Base-by-base conservation (phyloP, 2,329 filamentous ascomycete genomes). In the Chaetomiaceae sp. region DNA sequence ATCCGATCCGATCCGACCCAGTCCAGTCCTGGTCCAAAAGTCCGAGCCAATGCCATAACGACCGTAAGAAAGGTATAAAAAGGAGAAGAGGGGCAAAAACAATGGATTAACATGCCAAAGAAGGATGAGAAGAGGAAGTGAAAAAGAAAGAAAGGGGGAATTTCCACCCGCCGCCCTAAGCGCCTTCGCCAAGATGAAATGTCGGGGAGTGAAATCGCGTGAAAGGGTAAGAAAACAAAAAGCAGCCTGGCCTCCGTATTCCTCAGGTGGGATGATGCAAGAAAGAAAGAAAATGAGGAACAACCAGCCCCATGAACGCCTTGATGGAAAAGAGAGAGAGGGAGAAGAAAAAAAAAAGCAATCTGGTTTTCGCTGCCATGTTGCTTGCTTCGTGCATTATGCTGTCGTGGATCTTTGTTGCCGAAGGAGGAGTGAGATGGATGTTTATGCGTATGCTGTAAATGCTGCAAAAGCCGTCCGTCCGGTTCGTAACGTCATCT, bases 291-390 rank as follows among this genome's bases (percentile, higher is more conserved):
- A n/a, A n/a, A n/a, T n/a, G n/a, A n/a, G n/a, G n/a, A n/a, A n/a
- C n/a, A 19, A 44, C 35, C 42, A 35, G 48, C 43, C 43, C 43
- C 16, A 31, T 40, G 17, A 46, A 51, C 48, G 43, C 38, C 38
- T 14, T 16, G 6, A 4, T 30, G 25, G 25, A 27, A 10, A 25
- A 33, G 25, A 27, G 25, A 25, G 23, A 27, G 25, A n/a, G n/a
- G n/a, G n/a, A n/a, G n/a, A n/a, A n/a, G n/a, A n/a, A n/a, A n/a
- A n/a, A n/a, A 27, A 31, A 37, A 41, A 34, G 37, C 48, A 40
- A 39, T 35, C 14, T 20, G 9, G 30, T 13, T 17, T 47, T 38
- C 19, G 19, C 49, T 43, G 38, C 14, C 21, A 37, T 37, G 41
- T 35, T 25, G 27, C 42, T 30, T 51, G 17, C 40, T 37, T 30